Percentiles rank a stretch among this genome's conserved stretches.
Conservation (phyloP, 1,284 basidiomycete genomes). For the Ustilago esculenta region DNA sequence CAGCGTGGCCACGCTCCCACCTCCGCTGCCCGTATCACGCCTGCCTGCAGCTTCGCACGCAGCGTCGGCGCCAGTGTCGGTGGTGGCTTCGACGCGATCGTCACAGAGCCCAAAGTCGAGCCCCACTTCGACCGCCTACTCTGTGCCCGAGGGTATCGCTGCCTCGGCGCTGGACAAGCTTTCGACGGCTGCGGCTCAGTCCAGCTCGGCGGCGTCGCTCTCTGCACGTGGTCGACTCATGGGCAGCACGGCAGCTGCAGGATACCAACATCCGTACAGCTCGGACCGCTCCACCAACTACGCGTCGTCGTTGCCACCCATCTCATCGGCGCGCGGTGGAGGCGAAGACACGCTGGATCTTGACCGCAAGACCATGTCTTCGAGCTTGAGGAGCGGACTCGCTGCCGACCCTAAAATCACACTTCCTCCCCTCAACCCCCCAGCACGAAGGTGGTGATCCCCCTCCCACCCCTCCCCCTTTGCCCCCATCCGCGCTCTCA, state of each 20-base stretch:
- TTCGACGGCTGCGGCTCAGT: conserved; percentile 15
- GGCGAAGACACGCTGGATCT: conserved; percentile 29
- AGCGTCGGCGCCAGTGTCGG: conserved; percentile 42
- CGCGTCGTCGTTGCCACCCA: conserved; percentile 30
- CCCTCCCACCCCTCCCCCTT: neutral
- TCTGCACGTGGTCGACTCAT: conserved; percentile 33
- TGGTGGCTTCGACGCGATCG: conserved; percentile 36
- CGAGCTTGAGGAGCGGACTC: conserved; percentile 24
- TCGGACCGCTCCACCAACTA: conserved; percentile 50
- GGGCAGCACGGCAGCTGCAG: conserved; percentile 15
- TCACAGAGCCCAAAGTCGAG: conserved; percentile 52
- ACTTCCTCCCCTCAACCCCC: conserved; percentile 36
- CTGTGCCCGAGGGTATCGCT: conserved; percentile 37
- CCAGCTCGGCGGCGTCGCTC: conserved; percentile 15
- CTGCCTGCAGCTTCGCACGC: conserved; percentile 10
- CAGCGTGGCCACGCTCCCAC: conserved; percentile 14
- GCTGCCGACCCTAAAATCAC: conserved; percentile 34
- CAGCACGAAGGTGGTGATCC: conserved; percentile 27
- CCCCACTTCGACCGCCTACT: conserved; percentile 42
- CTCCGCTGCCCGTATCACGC: conserved; percentile 15
- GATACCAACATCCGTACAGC: conserved; percentile 49
- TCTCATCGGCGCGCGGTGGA: conserved; percentile 38
- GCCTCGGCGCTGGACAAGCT: conserved; percentile 43
- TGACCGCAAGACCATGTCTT: conserved; percentile 36
- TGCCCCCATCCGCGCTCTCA: no score